A percentile compares a stretch with the other conserved stretches of the same genome.
phyloP scores from a whole-genome alignment of 495 filamentous ascomycete genomes.

The Rusavskia elegans region DNA sequence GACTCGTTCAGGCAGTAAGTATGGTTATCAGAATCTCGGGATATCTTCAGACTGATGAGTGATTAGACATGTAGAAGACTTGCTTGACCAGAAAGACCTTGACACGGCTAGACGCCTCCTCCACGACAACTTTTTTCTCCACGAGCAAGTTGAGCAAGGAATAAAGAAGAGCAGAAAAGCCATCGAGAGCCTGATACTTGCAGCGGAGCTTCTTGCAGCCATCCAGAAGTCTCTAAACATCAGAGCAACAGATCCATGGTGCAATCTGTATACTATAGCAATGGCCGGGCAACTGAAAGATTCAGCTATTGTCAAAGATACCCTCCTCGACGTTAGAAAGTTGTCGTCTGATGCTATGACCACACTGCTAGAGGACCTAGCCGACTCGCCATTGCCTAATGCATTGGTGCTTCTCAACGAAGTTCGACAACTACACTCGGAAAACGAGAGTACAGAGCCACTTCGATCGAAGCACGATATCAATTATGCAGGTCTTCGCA shows the following conservation, averaged over 20 bases:
- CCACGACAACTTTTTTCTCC: slow-evolving; percentile 33
- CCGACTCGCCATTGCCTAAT: neutral
- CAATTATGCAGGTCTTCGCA: slow-evolving; percentile 54
- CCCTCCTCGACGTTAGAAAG: slow-evolving; percentile 34
- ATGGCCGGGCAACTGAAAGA: slow-evolving; percentile 39
- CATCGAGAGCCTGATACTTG: slow-evolving; percentile 28
- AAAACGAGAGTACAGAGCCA: slow-evolving; percentile 23
- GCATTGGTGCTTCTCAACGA: neutral
- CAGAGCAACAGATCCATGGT: slow-evolving; percentile 22
- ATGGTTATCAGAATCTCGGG: neutral
- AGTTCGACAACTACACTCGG: slow-evolving; percentile 1
- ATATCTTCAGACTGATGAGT: neutral
- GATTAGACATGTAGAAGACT: slow-evolving; percentile 27
- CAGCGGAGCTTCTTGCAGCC: slow-evolving; percentile 28
- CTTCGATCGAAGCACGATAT: slow-evolving; percentile 65
- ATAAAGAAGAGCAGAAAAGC: slow-evolving; percentile 23
- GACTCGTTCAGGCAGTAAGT: slow-evolving; percentile 59
- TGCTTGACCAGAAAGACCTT: slow-evolving; percentile 25
- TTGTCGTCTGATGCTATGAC: slow-evolving; percentile 26
- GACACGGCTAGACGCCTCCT: slow-evolving; percentile 29
- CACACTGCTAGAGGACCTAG: slow-evolving; percentile 11
- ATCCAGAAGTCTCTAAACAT: slow-evolving; percentile 26
- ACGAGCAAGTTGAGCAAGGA: slow-evolving; percentile 19
- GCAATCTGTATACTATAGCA: slow-evolving; percentile 39
- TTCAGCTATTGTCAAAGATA: slow-evolving; percentile 34